Conservation (phyloP, 768 basidiomycete species). For the Suillus placidus region DNA sequence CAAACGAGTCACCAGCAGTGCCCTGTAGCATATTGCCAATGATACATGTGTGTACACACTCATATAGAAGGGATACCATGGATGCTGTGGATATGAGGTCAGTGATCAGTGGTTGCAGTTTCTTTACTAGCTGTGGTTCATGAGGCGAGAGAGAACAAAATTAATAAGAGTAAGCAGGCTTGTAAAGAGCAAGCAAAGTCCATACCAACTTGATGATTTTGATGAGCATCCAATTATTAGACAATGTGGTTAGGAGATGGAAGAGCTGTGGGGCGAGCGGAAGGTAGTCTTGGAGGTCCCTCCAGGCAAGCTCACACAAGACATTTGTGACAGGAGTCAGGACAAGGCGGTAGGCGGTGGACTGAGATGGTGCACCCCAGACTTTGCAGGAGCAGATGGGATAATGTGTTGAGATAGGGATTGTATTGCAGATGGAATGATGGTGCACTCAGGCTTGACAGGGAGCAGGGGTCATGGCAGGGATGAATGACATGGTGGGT, state of each 20-base stretch:
- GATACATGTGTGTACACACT: constrained; percentile 98
- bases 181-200: constrained; percentile 6
- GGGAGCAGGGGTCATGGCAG: too few species aligned
- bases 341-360: too few species aligned
- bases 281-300: constrained; percentile 79
- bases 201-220: constrained; percentile 94
- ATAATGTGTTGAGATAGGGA: too few species aligned
- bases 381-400: too few species aligned
- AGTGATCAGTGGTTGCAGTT: constrained; percentile 91
- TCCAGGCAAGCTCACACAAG: constrained; percentile 86
- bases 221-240: constrained; percentile 99
- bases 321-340: too few species aligned
- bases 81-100: constrained; percentile 94
- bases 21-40: constrained; percentile 94
- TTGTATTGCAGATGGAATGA: too few species aligned
- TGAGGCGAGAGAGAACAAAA: constrained; percentile 91
- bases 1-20: constrained; percentile 73
- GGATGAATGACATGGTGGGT: too few species aligned
- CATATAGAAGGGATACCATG: constrained; percentile 94
- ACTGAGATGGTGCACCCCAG: too few species aligned
- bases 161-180: constrained; percentile 42
- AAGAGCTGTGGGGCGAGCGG: constrained; percentile 91
- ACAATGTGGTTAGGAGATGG: constrained; percentile 87
- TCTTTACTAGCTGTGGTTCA: constrained; percentile 92
- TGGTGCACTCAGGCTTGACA: too few species aligned